Evolutionary conservation across 2,329 filamentous ascomycete species (phyloP), one percentile per base, ranked within the genome.

Genomic region (Venturia asperata): DNA sequence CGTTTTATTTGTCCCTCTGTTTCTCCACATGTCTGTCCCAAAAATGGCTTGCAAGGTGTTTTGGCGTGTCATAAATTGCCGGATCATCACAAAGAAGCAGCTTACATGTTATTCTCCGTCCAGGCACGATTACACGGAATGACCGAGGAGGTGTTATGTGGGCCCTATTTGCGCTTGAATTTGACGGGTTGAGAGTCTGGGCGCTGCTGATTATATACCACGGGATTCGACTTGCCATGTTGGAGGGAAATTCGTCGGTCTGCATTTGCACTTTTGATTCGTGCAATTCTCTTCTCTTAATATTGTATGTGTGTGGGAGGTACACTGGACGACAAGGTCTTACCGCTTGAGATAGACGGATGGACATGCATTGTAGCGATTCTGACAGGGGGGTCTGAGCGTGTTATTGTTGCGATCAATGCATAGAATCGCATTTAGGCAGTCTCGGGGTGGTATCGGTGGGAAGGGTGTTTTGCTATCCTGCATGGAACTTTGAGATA

Each of bases 1-100:
- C 13, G 9, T 10, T 9, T 11, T 21, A 15, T 52, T 27, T 4
- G 10, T 17, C 34, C 15, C 30, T 19, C 37, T 37, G 24, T n/a
- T 58, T 37, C 30, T n/a, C 30, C 27, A 11, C 19, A n/a, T 58
- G 15, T 37, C 7, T 7, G 5, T 39, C 9, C 9, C 30, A 19
- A n/a, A 58, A 58, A 9, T 37, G 27, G 52, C 34, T 58, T 58
- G 52, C 17, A 58, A 37, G 30, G 52, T 21, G 52, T 58, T 58
- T 37, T n/a, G 52, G 52, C 30, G 52, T n/a, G n/a, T 58, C 6
- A 11, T 19, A 15, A 58, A 11, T 58, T 15, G 15, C 15, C 15
- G 52, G 52, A 5, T n/a, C 15, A 55, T 34, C 15, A 58, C 17
- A 34, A 37, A 3, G 30, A 58, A 13, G 30, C 17, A 55, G 5